A percentile compares a stretch with the other conserved stretches of the same genome.
Conservation (phyloP, 2,329 filamentous ascomycete species). For the Orbilia blumenaviensis region DNA sequence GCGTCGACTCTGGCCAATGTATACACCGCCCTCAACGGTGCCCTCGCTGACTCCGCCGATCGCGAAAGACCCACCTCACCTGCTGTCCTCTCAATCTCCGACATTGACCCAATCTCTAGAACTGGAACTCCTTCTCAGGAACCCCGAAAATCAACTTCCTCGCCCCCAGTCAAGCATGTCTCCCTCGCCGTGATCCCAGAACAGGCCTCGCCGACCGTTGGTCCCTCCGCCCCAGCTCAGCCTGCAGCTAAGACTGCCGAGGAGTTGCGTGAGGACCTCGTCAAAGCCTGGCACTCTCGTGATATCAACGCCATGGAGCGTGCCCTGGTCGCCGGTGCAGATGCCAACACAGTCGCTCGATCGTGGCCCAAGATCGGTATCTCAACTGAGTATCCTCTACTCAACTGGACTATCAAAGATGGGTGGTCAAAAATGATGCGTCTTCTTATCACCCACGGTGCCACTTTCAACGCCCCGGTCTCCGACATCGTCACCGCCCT, state of each 20-base stretch:
- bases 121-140: conserved; percentile 47
- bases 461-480: conserved; percentile 35
- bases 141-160: conserved; percentile 26
- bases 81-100: conserved; percentile 26
- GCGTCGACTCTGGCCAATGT: conserved; percentile 50
- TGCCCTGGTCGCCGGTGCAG: conserved; percentile 43
- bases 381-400: conserved; percentile 49
- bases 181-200: conserved; percentile 46
- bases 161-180: conserved; percentile 15
- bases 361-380: conserved; percentile 52
- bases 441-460: conserved; percentile 40
- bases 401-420: conserved; percentile 54
- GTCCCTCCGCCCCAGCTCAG: neutral
- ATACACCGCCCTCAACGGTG: conserved; percentile 36
- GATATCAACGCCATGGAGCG: conserved; percentile 53
- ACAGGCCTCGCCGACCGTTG: conserved; percentile 11
- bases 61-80: conserved; percentile 39
- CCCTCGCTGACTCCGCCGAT: conserved; percentile 15
- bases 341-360: conserved; percentile 47
- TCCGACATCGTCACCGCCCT: conserved; percentile 31
- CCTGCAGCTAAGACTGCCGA: conserved; percentile 22
- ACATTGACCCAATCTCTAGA: conserved; percentile 45
- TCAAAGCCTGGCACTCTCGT: conserved; percentile 51
- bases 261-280: conserved; percentile 43
- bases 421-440: conserved; percentile 53